A percentile compares a stretch with the other conserved stretches of the same genome.
Conservation (phyloP, 192 early-diverging fungal genomes). For the Lunasporangiospora selenospora region DNA sequence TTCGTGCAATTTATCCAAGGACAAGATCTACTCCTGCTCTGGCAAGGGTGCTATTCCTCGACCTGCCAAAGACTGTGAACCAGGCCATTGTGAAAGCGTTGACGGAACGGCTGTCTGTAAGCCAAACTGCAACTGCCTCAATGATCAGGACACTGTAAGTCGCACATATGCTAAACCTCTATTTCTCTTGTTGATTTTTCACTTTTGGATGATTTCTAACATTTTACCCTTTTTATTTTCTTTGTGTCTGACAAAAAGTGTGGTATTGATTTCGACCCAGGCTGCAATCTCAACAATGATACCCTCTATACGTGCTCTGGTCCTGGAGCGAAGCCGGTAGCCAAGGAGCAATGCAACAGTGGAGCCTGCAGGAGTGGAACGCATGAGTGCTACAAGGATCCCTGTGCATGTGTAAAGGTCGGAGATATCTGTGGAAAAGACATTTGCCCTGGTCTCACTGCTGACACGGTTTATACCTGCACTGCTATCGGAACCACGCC, state of each 20-base stretch:
- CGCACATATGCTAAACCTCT: too few species aligned
- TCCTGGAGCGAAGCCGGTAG: background rate
- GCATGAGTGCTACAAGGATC: background rate
- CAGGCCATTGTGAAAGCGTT: background rate
- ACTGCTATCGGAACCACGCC: background rate
- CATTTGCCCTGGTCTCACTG: background rate
- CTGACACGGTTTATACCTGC: constrained; percentile 14
- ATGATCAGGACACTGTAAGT: constrained; percentile 8
- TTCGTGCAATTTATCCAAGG: background rate
- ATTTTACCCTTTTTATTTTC: too few species aligned
- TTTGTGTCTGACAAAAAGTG: constrained; percentile 12
- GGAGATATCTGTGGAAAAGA: constrained; percentile 15
- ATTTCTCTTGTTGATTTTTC: background rate
- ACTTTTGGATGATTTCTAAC: too few species aligned
- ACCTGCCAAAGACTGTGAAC: background rate
- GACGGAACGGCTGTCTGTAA: background rate
- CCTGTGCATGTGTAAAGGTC: constrained; percentile 4
- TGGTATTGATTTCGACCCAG: constrained; percentile 3
- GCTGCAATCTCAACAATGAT: background rate
- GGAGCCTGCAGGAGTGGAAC: constrained; percentile 11
- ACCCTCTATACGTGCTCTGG: constrained; percentile 4
- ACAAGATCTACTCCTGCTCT: background rate
- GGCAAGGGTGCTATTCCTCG: background rate
- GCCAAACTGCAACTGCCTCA: constrained; percentile 15
- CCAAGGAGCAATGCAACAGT: background rate